Percentiles rank a stretch among this genome's conserved stretches.
Evolutionary conservation across 108 stramenopile species (phyloP).

Genomic region (Epithemia pelagica): DNA sequence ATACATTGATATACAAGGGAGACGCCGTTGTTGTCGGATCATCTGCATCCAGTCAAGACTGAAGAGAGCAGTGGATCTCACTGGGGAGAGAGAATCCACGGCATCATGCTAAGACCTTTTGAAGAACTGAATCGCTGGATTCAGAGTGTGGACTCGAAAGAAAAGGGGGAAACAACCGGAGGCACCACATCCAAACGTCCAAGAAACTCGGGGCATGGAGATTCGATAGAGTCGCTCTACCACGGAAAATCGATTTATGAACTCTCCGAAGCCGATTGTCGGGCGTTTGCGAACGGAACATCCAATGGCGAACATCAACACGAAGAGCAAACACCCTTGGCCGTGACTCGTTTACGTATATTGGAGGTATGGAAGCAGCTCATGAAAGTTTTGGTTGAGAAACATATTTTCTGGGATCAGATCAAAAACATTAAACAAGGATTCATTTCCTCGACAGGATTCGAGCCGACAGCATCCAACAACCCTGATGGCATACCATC

Average conservation of each 20-base stretch:
- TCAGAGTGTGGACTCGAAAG: no score
- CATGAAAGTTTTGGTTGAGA: background rate
- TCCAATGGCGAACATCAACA: background rate
- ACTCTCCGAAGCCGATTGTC: background rate
- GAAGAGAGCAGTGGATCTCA: no score
- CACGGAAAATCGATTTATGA: background rate
- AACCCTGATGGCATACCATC: background rate
- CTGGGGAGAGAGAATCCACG: no score
- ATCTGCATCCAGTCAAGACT: no score
- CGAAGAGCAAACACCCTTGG: background rate
- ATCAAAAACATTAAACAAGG: background rate
- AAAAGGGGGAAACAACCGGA: no score
- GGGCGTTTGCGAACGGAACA: background rate
- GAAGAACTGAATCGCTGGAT: background rate
- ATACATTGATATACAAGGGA: no score
- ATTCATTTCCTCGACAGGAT: background rate
- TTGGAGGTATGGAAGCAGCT: conserved; percentile 13
- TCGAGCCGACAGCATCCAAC: no score
- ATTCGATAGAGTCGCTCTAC: background rate
- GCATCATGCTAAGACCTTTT: background rate
- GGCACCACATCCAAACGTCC: no score
- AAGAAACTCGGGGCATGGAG: no score
- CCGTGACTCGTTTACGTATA: background rate
- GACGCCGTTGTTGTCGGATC: no score
- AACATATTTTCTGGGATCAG: conserved; percentile 10